A percentile compares a stretch with the other conserved stretches of the same genome.
These are phyloP conservation scores for Physcomitrellopsis africana DNA, from an alignment of 225 moss, liverwort and hornwort genomes.

Conservation along the genomic window DNA sequence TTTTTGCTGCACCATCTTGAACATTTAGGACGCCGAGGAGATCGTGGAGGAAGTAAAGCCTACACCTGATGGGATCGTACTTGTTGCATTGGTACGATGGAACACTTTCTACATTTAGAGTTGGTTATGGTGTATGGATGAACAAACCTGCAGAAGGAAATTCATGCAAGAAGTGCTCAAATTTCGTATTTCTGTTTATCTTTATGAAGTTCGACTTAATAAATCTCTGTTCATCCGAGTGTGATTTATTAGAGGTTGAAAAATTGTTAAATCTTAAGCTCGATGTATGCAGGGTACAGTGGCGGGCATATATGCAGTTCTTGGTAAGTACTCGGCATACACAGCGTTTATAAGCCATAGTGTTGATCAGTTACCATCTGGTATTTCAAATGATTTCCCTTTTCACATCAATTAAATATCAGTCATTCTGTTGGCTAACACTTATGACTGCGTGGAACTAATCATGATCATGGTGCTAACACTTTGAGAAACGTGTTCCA, in stretches of 20 bases:
- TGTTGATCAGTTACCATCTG: conserved; percentile 6
- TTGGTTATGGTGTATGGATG: conserved; percentile 9
- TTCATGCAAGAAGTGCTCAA: neutral
- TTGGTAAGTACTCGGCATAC: conserved; percentile 51
- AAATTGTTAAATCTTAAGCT: conserved; percentile 22
- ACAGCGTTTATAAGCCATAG: neutral
- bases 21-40: conserved; percentile 77
- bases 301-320: conserved; percentile 68
- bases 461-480: conserved; percentile 13
- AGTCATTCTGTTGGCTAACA: conserved; percentile 2
- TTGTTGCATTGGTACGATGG: conserved; percentile 57
- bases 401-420: neutral
- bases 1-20: conserved; percentile 20
- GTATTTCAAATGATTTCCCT: neutral
- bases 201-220: neutral
- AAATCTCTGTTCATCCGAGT: neutral
- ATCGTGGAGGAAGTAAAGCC: conserved; percentile 84
- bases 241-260: conserved; percentile 17
- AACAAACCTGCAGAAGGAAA: neutral
- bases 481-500: conserved; percentile 11
- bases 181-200: neutral
- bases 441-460: neutral
- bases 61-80: conserved; percentile 50
- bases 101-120: conserved; percentile 14
- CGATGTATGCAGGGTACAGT: conserved; percentile 63